Evolutionary conservation across 805 yeast species (phyloP).

Genomic region (Nakazawaea wyomingensis): DNA sequence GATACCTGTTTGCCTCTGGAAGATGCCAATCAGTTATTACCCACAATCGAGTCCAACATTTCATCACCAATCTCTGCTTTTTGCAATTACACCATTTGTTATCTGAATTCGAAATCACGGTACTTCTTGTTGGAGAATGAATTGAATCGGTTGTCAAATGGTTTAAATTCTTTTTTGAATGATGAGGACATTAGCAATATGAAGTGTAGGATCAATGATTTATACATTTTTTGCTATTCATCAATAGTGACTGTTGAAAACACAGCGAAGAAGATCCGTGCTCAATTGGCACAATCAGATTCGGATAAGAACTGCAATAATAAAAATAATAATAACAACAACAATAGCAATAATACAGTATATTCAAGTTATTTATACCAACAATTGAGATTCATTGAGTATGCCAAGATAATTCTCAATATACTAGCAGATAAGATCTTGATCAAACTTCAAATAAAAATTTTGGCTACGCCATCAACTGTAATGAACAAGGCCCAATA

Average conservation of each 20-base stretch:
- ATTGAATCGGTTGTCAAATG: constrained; percentile 45
- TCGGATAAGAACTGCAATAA: background rate
- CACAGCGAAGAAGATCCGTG: constrained; percentile 3
- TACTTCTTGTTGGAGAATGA: constrained; percentile 47
- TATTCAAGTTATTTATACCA: constrained; percentile 23
- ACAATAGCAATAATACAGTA: constrained; percentile 18
- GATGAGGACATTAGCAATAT: constrained; percentile 37
- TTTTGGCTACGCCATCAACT: constrained; percentile 21
- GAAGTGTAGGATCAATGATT: constrained; percentile 43
- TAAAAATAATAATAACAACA: background rate
- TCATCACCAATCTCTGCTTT: constrained; percentile 1
- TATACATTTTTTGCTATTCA: constrained; percentile 44
- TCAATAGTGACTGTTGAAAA: constrained; percentile 38
- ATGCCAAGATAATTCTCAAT: constrained; percentile 41
- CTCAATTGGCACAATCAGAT: background rate
- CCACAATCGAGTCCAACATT: background rate
- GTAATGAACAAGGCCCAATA: constrained; percentile 2
- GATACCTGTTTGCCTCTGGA: constrained; percentile 23
- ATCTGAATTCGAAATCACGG: constrained; percentile 20
- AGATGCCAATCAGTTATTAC: constrained; percentile 11
- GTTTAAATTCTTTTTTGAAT: constrained; percentile 37
- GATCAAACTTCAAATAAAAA: constrained; percentile 34
- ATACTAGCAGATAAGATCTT: constrained; percentile 53
- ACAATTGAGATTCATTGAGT: constrained; percentile 41
- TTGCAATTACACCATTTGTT: constrained; percentile 16